Evolutionary conservation across 2,329 filamentous ascomycete species (phyloP), one percentile per base, ranked within the genome.

Genomic region (Phaeosphaeriaceae sp.): DNA sequence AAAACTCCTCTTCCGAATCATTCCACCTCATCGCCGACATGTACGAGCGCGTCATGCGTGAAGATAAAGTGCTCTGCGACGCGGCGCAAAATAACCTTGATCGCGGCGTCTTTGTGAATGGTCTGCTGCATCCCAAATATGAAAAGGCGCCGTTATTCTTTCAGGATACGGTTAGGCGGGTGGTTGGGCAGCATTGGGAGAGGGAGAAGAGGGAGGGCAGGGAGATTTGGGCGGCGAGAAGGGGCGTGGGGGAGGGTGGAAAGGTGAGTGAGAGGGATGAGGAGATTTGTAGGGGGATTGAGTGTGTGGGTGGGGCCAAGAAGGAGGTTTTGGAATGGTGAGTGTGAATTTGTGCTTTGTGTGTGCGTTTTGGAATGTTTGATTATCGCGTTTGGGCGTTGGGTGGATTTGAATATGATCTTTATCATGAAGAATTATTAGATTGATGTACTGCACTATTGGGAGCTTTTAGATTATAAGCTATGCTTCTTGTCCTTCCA

Each of bases 21-120:
- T 86, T 87, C 64, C 71, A 78, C 13, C 67, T 75, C 48, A 83
- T 86, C 64, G 78, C 77, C 61, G 72, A 80, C 40, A 82, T 86
- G 67, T 87, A 86, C 72, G 83, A 82, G 67, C 79, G 81, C 26
- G 79, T 87, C 62, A 82, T 86, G 81, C 77, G 78, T 2, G 84
- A 87, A 67, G 84, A 87, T 71, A 86, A 86, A 63, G 74, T 79
- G 17, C 79, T 87, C 20, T 87, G 84, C 70, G 72, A 76, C 49
- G 76, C 77, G 8, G 79, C 82, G 2, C 84, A 87, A 64, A 77
- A 74, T 64, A 87, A 87, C 62, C 74, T 87, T 56, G 81, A 83
- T 59, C 76, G 80, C 0, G 82, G 83, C 6, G 77, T 86, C 29
- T 87, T 85, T 50, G 73, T 82, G 58, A 86, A 82, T 53, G 84